Evolutionary conservation across 768 basidiomycete genomes (phyloP), one percentile per base, ranked within the genome.

Genomic region (Crassisporium funariophilum): DNA sequence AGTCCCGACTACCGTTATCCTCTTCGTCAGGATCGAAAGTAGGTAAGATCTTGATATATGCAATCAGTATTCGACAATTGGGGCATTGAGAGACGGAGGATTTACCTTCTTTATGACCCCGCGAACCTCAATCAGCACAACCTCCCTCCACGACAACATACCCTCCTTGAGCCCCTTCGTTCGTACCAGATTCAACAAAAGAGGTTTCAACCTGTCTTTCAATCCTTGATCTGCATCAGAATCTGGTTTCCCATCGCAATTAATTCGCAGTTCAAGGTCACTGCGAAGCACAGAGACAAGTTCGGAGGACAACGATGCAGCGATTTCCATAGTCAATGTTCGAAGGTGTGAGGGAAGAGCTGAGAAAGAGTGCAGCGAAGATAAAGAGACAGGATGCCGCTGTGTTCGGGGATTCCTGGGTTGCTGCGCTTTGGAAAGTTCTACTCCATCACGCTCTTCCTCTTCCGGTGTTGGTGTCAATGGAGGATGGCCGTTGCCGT

Each of bases 171-270:
- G 62, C 3, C 84, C 87, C 34, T 75, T 79, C 1, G 89, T 88
- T 49, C 88, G 75, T 17, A 83, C 66, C 39, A 98, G 75, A n/a
- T 90, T 91, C 23, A 83, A 76, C 20, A 97, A 62, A 35, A 95
- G 59, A 2, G 92, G 92, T 20, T 77, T 76, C 29, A 93, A 56
- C 22, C 82, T 73, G 52, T 91, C 86, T 43, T 74, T 75, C 39
- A 91, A 60, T 1, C 72, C 72, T 50, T 77, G 61, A 46, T 79
- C 55, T 41, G 68, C 61, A 34, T 61, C 51, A 12, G 33, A n/a
- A 35, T 52, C 46, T 1, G 52, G 38, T 46, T 49, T 49, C 15
- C 51, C 56, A 35, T 52, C 50, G 31, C 50, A 46, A 17, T 51
- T 51, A 37, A 61, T 73, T 15, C 83, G 77, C 38, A 79, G 74